Base-by-base conservation (phyloP, 345 rosid species). In the Bretschneidera sinensis region DNA sequence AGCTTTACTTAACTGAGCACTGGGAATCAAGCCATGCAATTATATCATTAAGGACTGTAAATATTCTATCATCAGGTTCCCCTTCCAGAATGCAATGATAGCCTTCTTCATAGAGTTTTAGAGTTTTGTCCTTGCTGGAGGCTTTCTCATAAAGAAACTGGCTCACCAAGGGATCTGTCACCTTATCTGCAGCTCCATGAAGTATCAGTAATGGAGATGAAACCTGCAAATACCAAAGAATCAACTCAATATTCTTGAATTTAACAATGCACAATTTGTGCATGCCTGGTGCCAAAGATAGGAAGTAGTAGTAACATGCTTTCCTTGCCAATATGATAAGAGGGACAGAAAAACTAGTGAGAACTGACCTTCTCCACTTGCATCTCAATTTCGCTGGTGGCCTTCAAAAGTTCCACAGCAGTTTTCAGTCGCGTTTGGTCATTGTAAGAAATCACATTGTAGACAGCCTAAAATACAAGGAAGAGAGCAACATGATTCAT, bases 31-130 rank as follows among this genome's bases (percentile, higher is more conserved):
- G 90, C 97, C 97, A 89, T 10, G 75, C 75, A 53, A 80, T 68
- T 21, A 92, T 83, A 70, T 89, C 97, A 52, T 76, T 58, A 7
- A 87, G 75, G 50, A 80, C 88, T 0, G 73, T 59, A 63, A 76
- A 76, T 33, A 87, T 89, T 56, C 78, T 76, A 54, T 81, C 87
- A 59, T 86, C 97, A 10, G 91, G 88, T 67, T 89, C 98, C 18
- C 97, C 97, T 81, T 92, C 96, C 9, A 89, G 87, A 69, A 92
- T 87, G 79, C 91, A 78, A 77, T 92, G 98, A 76, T 82, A 92
- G 24, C 95, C 88, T 31, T 69, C 89, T 18, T 87, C 85, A 55
- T 92, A 92, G 11, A 92, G 87, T 81, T 87, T 87, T 21, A 92
- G 65, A 17, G 94, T 89, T 71, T 89, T 92, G 75, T 89, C 97